Conservation (phyloP, 139 green algal species). For the Desmodesmus armatus region DNA sequence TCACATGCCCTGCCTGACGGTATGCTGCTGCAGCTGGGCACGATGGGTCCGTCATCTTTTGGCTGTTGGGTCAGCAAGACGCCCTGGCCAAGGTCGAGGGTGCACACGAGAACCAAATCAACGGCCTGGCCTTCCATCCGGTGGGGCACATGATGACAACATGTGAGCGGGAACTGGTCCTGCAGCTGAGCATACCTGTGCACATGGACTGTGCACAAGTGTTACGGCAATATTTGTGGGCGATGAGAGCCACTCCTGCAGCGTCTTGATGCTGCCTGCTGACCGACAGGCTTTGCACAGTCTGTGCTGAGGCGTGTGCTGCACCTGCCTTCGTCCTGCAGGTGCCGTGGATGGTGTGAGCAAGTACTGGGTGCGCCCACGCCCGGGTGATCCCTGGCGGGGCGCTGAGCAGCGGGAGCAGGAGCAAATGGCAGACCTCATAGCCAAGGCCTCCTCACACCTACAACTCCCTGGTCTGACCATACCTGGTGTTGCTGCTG, state of each 20-base stretch:
- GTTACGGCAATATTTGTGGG: too few relatives aligned
- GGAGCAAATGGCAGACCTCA: too few relatives aligned
- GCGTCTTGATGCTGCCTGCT: too few relatives aligned
- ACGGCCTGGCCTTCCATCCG: slow-evolving; percentile 87
- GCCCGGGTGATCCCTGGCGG: slow-evolving; percentile 34
- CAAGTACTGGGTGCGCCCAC: slow-evolving; percentile 37
- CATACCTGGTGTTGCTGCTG: background rate
- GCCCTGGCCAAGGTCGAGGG: slow-evolving; percentile 65
- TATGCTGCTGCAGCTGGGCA: slow-evolving; percentile 45
- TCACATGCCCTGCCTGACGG: background rate
- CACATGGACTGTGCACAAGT: too few relatives aligned
- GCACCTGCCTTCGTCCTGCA: background rate
- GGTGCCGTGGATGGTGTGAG: slow-evolving; percentile 2
- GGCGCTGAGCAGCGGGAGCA: background rate
- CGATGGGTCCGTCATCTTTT: slow-evolving; percentile 86
- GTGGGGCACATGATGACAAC: slow-evolving; percentile 86
- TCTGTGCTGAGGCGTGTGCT: too few relatives aligned
- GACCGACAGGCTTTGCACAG: too few relatives aligned
- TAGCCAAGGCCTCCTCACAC: too few relatives aligned
- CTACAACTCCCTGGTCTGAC: too few relatives aligned
- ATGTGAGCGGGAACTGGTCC: too few relatives aligned
- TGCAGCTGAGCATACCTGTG: too few relatives aligned
- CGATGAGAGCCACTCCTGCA: too few relatives aligned
- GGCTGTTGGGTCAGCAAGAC: slow-evolving; percentile 71
- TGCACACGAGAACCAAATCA: slow-evolving; percentile 80